Evolutionary conservation across 306 rosid species (phyloP).

Genomic region (Pterocarpus macrocarpus): DNA sequence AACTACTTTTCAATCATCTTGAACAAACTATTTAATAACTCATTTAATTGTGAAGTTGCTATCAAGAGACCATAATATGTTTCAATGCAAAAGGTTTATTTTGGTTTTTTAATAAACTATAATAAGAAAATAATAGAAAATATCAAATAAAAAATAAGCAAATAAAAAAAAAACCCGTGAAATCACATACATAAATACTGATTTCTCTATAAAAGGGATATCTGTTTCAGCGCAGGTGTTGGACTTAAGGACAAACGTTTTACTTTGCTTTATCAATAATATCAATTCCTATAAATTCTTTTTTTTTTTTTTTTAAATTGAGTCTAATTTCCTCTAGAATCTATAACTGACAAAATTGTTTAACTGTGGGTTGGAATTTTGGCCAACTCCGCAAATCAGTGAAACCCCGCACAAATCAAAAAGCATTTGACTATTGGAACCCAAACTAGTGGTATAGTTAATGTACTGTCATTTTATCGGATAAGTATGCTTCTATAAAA

Average conservation of each 20-base stretch:
- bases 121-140: too few species aligned
- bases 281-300: too few species aligned
- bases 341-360: slow-evolving; percentile 9
- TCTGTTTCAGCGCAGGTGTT: slow-evolving; percentile 18
- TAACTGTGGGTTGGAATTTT: slow-evolving; percentile 10
- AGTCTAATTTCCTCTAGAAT: not conserved
- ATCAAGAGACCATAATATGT: too few species aligned
- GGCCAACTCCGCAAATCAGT: slow-evolving; percentile 4
- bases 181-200: too few species aligned
- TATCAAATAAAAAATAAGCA: too few species aligned
- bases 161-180: too few species aligned
- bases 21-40: too few species aligned
- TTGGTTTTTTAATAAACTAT: too few species aligned
- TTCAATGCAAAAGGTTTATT: too few species aligned
- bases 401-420: not conserved
- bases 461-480: not conserved
- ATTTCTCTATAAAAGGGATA: not conserved
- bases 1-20: too few species aligned
- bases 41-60: too few species aligned
- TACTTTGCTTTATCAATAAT: not conserved
- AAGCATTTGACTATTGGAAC: not conserved
- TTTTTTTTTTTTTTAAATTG: too few species aligned
- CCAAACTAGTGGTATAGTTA: not conserved
- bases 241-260: slow-evolving; percentile 27
- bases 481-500: not conserved